A percentile compares a stretch with the other conserved stretches of the same genome.
These are phyloP conservation scores for Leccinum truebloodii DNA, from an alignment of 768 basidiomycete species.

Conservation along the genomic window DNA sequence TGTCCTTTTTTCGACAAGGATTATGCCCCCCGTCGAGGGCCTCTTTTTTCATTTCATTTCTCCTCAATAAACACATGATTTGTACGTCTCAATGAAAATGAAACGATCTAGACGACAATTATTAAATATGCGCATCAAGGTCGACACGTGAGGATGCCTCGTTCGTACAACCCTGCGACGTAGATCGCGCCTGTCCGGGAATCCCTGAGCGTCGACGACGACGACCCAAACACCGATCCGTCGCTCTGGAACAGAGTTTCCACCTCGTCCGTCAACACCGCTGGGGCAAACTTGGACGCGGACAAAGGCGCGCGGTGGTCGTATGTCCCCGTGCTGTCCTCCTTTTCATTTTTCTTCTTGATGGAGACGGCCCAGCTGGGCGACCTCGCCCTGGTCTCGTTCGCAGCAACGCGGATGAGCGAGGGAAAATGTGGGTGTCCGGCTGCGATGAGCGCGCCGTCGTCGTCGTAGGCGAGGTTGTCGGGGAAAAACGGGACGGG, in stretches of 20 bases:
- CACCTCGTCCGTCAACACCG: conserved; percentile 41
- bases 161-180: conserved; percentile 58
- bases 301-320: conserved; percentile 52
- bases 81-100: conserved; percentile 13
- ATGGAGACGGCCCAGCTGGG: conserved; percentile 65
- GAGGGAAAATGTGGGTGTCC: conserved; percentile 69
- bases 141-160: conserved; percentile 53
- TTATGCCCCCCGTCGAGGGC: conserved; percentile 2
- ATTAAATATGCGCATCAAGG: conserved; percentile 17
- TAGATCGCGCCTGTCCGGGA: conserved; percentile 49
- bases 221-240: conserved; percentile 58
- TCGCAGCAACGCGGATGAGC: conserved; percentile 45
- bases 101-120: conserved; percentile 2
- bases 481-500: conserved; percentile 61
- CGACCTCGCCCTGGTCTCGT: conserved; percentile 40
- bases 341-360: background rate
- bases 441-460: conserved; percentile 51
- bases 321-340: conserved; percentile 22
- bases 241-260: conserved; percentile 75
- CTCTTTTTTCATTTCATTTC: background rate
- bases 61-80: conserved; percentile 10
- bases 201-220: conserved; percentile 55
- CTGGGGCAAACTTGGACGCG: conserved; percentile 41
- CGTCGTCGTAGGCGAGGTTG: conserved; percentile 57
- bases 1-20: conserved; percentile 7